These are phyloP conservation scores for Pinus taeda DNA, from an alignment of 75 land plant genomes.

Conservation along the genomic window DNA sequence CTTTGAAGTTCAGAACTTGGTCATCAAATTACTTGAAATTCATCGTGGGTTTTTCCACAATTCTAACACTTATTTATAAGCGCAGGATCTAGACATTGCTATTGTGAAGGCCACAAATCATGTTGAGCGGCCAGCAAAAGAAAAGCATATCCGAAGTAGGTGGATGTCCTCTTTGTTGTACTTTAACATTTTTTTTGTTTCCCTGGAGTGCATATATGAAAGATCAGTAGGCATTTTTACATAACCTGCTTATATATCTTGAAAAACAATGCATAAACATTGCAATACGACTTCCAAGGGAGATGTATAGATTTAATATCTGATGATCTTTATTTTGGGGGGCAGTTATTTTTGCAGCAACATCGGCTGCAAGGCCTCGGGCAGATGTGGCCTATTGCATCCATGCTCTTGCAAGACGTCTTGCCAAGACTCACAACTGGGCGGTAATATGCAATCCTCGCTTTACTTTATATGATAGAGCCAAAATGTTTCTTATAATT, in stretches of 20 bases:
- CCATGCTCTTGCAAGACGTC: constrained; percentile 90
- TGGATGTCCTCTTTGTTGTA: neutral
- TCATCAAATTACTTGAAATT: neutral
- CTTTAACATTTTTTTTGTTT: no score
- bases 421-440: constrained; percentile 95
- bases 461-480: no score
- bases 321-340: constrained; percentile 16
- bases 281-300: no score
- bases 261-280: no score
- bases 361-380: constrained; percentile 88
- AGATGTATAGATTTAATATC: neutral
- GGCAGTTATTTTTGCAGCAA: constrained; percentile 81
- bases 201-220: no score
- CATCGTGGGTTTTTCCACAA: neutral
- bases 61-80: constrained; percentile 1
- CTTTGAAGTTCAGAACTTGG: neutral
- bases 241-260: no score
- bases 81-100: constrained; percentile 93
- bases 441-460: constrained; percentile 51
- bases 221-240: no score
- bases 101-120: constrained; percentile 97
- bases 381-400: constrained; percentile 98
- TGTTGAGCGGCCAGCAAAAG: constrained; percentile 98
- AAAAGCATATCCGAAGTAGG: constrained; percentile 90
- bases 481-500: neutral